phyloP scores from a whole-genome alignment of 2,329 filamentous ascomycete genomes.

The Dactylellina cionopaga region DNA sequence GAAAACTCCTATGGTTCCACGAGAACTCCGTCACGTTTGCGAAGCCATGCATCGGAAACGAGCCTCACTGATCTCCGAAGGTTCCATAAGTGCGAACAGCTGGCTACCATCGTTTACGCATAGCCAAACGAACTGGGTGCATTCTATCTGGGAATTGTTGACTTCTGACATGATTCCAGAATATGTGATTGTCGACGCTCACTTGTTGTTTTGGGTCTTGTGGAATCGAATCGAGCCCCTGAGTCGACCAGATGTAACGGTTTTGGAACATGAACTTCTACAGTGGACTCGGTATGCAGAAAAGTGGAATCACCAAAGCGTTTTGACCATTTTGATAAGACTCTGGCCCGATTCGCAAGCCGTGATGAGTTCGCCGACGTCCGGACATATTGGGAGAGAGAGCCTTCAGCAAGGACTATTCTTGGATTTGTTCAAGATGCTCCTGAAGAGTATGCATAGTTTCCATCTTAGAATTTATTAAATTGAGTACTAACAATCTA shows the following conservation, averaged over 20 bases:
- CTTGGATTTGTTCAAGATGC: conserved; percentile 37
- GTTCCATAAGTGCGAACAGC: conserved; percentile 29
- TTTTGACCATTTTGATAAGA: conserved; percentile 29
- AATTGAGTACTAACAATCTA: background rate
- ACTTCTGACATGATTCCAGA: conserved; percentile 46
- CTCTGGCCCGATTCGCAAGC: conserved; percentile 39
- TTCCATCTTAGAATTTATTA: background rate
- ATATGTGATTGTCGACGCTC: conserved; percentile 44
- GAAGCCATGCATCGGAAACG: conserved; percentile 38
- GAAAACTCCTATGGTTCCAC: conserved; percentile 41
- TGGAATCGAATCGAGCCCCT: conserved; percentile 41
- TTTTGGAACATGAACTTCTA: conserved; percentile 32
- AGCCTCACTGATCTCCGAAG: conserved; percentile 27
- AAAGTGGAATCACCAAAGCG: conserved; percentile 44
- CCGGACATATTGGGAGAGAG: conserved; percentile 32
- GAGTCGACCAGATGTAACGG: conserved; percentile 28
- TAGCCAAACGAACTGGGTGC: conserved; percentile 51
- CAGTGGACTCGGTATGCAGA: conserved; percentile 46
- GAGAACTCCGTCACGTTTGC: conserved; percentile 40
- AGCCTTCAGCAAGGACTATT: conserved; percentile 46
- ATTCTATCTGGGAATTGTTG: conserved; percentile 46
- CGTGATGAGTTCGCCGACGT: conserved; percentile 30
- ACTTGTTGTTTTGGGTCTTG: conserved; percentile 43
- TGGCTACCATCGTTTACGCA: conserved; percentile 42
- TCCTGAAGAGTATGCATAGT: conserved; percentile 34